Percentiles rank a stretch among this genome's conserved stretches.
phyloP scores from a whole-genome alignment of 1,284 basidiomycete genomes.

The Erythrobasidium hasegawianum region DNA sequence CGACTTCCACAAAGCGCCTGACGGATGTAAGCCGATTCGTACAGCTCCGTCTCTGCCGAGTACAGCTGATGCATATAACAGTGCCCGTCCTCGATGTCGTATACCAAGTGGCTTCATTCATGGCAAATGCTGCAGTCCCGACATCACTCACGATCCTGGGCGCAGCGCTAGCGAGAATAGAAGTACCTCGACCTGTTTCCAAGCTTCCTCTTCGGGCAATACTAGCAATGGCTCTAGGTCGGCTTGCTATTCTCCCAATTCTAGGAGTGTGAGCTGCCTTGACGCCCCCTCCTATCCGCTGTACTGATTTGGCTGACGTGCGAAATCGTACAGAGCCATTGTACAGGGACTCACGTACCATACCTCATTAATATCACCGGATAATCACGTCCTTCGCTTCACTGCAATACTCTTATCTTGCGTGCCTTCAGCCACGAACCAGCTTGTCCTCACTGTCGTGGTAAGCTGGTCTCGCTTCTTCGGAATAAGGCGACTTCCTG shows the following conservation, averaged over 20 bases:
- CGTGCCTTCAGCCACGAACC: not conserved
- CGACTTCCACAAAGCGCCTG: not conserved
- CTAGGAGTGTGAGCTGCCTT: conserved; percentile 1
- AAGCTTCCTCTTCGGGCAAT: conserved; percentile 6
- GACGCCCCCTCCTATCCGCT: no score
- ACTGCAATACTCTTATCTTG: not conserved
- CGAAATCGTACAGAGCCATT: not conserved
- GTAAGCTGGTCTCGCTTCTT: not conserved
- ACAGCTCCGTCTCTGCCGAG: no score
- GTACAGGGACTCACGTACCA: conserved; percentile 8
- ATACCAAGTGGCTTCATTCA: not conserved
- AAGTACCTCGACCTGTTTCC: not conserved
- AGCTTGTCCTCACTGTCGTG: not conserved
- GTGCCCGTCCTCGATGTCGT: conserved; percentile 6
- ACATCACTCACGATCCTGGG: conserved; percentile 2
- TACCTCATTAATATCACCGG: not conserved
- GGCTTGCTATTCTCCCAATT: not conserved
- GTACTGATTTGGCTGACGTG: no score
- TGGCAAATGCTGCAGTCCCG: not conserved
- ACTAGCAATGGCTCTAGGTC: not conserved
- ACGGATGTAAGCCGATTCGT: not conserved
- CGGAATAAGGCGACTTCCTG: no score
- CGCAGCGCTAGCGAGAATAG: not conserved
- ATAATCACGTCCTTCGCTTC: conserved; percentile 1
- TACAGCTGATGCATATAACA: not conserved